phyloP scores from a whole-genome alignment of 345 rosid genomes.

The Gossypium rotundifolium region DNA sequence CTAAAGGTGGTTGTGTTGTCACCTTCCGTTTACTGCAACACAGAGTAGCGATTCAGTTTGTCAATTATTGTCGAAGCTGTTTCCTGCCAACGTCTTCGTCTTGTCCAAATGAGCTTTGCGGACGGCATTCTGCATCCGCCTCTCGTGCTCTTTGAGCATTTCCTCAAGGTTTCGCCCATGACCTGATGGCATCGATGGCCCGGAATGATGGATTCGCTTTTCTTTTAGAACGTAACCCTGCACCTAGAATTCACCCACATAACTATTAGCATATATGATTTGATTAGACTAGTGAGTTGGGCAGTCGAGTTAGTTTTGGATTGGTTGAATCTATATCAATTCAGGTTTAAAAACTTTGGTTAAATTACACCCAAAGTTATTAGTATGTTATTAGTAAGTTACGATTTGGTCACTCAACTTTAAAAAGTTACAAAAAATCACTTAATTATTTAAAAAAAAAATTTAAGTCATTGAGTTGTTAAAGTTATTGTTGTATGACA shows the following conservation, averaged over 20 bases:
- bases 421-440: too few species aligned
- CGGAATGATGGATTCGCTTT: conserved; percentile 53
- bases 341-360: too few species aligned
- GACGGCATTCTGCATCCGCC: conserved; percentile 64
- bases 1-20: conserved; percentile 13
- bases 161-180: conserved; percentile 66
- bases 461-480: too few species aligned
- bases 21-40: conserved; percentile 27
- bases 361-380: too few species aligned
- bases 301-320: too few species aligned
- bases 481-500: too few species aligned
- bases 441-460: too few species aligned
- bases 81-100: conserved; percentile 17
- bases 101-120: conserved; percentile 67
- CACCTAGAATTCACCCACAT: conserved; percentile 5
- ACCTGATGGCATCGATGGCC: conserved; percentile 44
- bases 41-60: conserved; percentile 26
- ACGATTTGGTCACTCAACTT: too few species aligned
- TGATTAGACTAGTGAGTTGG: too few species aligned
- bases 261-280: too few species aligned
- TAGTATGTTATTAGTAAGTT: too few species aligned
- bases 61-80: conserved; percentile 13
- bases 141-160: conserved; percentile 87
- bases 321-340: too few species aligned
- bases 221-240: conserved; percentile 36